Percentiles rank a stretch among this genome's conserved stretches.
These are phyloP conservation scores for Paramecium pentaurelia DNA, from an alignment of 73 alveolate genomes.

Conservation along the genomic window DNA sequence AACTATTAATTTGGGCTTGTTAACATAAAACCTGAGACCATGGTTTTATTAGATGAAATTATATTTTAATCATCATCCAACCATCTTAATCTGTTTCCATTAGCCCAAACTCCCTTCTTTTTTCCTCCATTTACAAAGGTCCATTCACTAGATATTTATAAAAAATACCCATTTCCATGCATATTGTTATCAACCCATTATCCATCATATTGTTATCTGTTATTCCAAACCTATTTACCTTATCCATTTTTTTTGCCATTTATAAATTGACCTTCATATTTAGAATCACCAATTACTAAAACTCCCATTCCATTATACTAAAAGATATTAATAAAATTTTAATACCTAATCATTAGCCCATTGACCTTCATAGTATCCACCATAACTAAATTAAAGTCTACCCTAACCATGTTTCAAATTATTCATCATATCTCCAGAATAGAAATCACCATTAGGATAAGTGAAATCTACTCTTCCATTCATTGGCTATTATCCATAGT, in stretches of 20 bases:
- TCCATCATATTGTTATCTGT: conserved; percentile 22
- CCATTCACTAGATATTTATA: conserved; percentile 11
- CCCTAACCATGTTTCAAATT: conserved; percentile 33
- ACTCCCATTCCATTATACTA: conserved; percentile 29
- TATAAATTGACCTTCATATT: conserved; percentile 15
- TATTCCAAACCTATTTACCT: conserved; percentile 22
- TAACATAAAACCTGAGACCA: conserved; percentile 35
- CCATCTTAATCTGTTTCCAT: conserved; percentile 43
- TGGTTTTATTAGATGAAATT: neutral
- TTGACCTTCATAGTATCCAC: conserved; percentile 31
- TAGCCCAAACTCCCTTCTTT: conserved; percentile 1
- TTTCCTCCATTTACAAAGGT: conserved; percentile 29
- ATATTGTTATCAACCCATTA: conserved; percentile 36
- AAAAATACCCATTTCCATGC: conserved; percentile 43
- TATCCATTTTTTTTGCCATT: conserved; percentile 23
- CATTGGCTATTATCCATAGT: neutral
- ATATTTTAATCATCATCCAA: neutral
- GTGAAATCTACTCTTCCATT: conserved; percentile 17
- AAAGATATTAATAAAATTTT: neutral
- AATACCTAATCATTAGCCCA: neutral
- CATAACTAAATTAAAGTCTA: neutral
- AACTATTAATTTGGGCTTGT: neutral
- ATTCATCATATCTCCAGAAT: neutral
- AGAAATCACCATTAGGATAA: conserved; percentile 4
- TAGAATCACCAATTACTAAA: conserved; percentile 1